These are phyloP conservation scores for Hypoxylon sp. DNA, from an alignment of 2,329 filamentous ascomycete species.

Conservation along the genomic window DNA sequence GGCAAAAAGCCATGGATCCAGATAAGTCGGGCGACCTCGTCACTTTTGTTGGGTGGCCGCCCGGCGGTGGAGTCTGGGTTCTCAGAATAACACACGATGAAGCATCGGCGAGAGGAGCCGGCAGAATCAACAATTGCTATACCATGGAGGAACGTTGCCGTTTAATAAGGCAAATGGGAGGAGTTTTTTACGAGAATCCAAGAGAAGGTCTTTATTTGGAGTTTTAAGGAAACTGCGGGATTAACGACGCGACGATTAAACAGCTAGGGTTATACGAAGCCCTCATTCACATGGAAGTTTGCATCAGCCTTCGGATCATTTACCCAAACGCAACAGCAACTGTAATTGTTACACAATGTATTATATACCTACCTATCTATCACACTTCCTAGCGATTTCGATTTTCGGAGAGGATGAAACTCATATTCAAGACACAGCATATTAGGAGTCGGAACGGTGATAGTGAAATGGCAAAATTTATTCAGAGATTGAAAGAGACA, in stretches of 20 bases:
- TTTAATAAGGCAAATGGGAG: slow-evolving; percentile 38
- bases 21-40: slow-evolving; percentile 31
- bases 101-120: slow-evolving; percentile 35
- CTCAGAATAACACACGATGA: slow-evolving; percentile 38
- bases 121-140: slow-evolving; percentile 40
- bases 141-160: slow-evolving; percentile 42
- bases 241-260: slow-evolving; percentile 6
- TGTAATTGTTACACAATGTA: slow-evolving; percentile 17
- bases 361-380: background rate
- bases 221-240: slow-evolving; percentile 9
- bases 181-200: slow-evolving; percentile 36
- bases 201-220: slow-evolving; percentile 38
- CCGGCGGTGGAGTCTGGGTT: slow-evolving; percentile 39
- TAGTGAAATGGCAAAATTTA: background rate
- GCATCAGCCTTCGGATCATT: slow-evolving; percentile 10
- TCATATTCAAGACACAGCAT: background rate
- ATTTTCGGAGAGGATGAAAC: background rate
- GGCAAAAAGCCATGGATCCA: slow-evolving; percentile 30
- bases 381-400: background rate
- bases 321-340: slow-evolving; percentile 6
- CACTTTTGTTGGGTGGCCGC: slow-evolving; percentile 39
- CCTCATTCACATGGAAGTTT: slow-evolving; percentile 1
- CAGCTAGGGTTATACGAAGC: slow-evolving; percentile 4
- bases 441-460: background rate
- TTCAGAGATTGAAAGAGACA: background rate